A percentile compares a stretch with the other conserved stretches of the same genome.
Conservation (phyloP, 202 grass and related monocot genomes). For the Saccharum hybrid region DNA sequence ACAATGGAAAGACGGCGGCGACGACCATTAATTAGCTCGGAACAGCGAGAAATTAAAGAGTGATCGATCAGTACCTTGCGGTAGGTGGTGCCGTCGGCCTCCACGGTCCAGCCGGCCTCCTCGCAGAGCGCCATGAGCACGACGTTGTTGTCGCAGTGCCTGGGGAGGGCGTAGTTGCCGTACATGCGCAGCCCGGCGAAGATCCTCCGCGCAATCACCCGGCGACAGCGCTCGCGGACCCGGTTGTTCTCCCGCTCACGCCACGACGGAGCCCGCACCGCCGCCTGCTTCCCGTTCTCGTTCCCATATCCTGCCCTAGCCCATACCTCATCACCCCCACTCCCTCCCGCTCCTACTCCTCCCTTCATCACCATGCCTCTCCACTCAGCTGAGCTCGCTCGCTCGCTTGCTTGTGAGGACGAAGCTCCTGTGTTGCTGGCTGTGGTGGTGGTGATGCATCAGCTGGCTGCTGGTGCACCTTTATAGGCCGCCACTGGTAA, state of each 20-base stretch:
- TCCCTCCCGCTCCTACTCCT: not conserved
- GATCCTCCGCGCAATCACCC: slow-evolving; percentile 65
- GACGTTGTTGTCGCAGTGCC: slow-evolving; percentile 90
- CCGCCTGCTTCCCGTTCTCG: not conserved
- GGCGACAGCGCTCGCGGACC: slow-evolving; percentile 56
- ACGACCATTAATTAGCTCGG: not conserved
- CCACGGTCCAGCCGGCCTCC: slow-evolving; percentile 83
- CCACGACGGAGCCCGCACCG: slow-evolving; percentile 55
- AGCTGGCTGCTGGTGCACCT: not conserved
- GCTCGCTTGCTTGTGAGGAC: not conserved
- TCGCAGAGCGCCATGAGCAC: slow-evolving; percentile 81
- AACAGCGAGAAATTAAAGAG: not conserved
- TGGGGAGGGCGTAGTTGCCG: slow-evolving; percentile 77
- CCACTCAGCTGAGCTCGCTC: not conserved
- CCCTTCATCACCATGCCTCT: not conserved
- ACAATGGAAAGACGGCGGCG: not conserved
- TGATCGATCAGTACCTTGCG: slow-evolving; percentile 48
- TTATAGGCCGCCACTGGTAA: not conserved
- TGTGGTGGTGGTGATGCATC: not conserved
- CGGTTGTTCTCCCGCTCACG: slow-evolving; percentile 92
- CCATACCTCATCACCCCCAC: not conserved
- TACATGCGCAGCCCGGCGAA: slow-evolving; percentile 60
- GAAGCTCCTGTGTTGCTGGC: not conserved
- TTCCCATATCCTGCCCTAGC: not conserved
- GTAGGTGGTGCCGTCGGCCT: slow-evolving; percentile 85